Percentiles rank a stretch among this genome's conserved stretches.
These are phyloP conservation scores for Neocatenulostroma microsporum DNA, from an alignment of 2,329 filamentous ascomycete genomes.

Conservation along the genomic window DNA sequence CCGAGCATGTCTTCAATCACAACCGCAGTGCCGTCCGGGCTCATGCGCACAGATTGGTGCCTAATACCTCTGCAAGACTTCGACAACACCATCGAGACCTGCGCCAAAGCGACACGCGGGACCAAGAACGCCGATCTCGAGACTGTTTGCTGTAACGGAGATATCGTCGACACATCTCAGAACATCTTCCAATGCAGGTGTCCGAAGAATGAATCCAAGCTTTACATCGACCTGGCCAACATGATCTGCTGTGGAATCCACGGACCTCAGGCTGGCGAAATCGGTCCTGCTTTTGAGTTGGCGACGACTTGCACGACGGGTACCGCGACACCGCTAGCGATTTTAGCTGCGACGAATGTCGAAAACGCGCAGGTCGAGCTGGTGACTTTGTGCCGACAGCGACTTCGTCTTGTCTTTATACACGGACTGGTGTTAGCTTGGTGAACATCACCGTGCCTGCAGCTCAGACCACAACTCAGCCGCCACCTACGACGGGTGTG, in stretches of 20 bases:
- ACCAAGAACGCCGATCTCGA: conserved; percentile 8
- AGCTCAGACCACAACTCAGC: conserved; percentile 9
- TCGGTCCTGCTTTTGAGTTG: conserved; percentile 7
- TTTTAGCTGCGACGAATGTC: conserved; percentile 17
- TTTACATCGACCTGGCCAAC: conserved; percentile 10
- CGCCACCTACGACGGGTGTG: no score
- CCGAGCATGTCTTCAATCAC: conserved; percentile 11
- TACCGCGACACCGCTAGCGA: conserved; percentile 13
- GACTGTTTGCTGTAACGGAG: conserved; percentile 13
- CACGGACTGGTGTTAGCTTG: conserved; percentile 12
- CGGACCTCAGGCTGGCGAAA: conserved; percentile 8
- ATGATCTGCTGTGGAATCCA: conserved; percentile 11
- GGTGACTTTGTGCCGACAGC: conserved; percentile 11
- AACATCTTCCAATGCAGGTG: conserved; percentile 5
- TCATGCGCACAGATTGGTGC: conserved; percentile 12
- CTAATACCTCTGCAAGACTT: conserved; percentile 4
- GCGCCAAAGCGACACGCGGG: conserved; percentile 11
- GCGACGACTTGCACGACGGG: conserved; percentile 9
- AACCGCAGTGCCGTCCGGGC: conserved; percentile 11
- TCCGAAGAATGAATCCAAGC: conserved; percentile 2
- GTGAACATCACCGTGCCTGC: conserved; percentile 13
- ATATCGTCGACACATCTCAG: conserved; percentile 10
- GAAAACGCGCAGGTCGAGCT: conserved; percentile 11
- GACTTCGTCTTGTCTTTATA: conserved; percentile 16
- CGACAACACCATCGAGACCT: conserved; percentile 2